These are phyloP conservation scores for Skeletonema menzelii DNA, from an alignment of 108 stramenopile genomes.

Conservation along the genomic window DNA sequence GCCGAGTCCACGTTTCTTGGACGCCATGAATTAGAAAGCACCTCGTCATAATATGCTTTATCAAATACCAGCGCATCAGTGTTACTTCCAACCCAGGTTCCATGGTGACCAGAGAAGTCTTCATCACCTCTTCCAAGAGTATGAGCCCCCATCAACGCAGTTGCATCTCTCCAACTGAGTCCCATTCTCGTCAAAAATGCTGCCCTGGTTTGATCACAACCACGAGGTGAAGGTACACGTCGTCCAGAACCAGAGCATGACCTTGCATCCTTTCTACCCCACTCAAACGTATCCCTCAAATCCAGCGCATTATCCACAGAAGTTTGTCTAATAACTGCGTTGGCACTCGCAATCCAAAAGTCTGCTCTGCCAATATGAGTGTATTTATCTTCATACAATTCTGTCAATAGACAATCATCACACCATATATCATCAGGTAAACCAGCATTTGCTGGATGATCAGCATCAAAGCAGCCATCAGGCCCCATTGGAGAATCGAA, in stretches of 20 bases:
- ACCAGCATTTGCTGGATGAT: slow-evolving; percentile 25
- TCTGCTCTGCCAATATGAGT: slow-evolving; percentile 38
- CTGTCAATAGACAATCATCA: slow-evolving; percentile 18
- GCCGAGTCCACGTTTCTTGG: slow-evolving; percentile 24
- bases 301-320: slow-evolving; percentile 36
- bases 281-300: slow-evolving; percentile 26
- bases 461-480: slow-evolving; percentile 45
- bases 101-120: slow-evolving; percentile 37
- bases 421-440: slow-evolving; percentile 45
- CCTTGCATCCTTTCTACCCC: slow-evolving; percentile 25
- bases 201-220: slow-evolving; percentile 20
- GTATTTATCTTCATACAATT: slow-evolving; percentile 26
- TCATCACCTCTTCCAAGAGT: slow-evolving; percentile 29
- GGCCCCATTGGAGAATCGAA: slow-evolving; percentile 21
- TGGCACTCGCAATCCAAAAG: slow-evolving; percentile 50
- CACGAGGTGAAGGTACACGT: slow-evolving; percentile 26
- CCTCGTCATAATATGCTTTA: slow-evolving; percentile 40
- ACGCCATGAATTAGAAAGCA: slow-evolving; percentile 28
- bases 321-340: slow-evolving; percentile 43
- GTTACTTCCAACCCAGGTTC: slow-evolving; percentile 31
- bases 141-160: slow-evolving; percentile 47
- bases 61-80: slow-evolving; percentile 24
- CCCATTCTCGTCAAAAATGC: slow-evolving; percentile 46
- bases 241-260: slow-evolving; percentile 24
- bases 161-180: slow-evolving; percentile 42